Percentiles rank a stretch among this genome's conserved stretches.
These are phyloP conservation scores for Aspergillus calidoustus DNA, from an alignment of 2,329 filamentous ascomycete genomes.

Conservation along the genomic window DNA sequence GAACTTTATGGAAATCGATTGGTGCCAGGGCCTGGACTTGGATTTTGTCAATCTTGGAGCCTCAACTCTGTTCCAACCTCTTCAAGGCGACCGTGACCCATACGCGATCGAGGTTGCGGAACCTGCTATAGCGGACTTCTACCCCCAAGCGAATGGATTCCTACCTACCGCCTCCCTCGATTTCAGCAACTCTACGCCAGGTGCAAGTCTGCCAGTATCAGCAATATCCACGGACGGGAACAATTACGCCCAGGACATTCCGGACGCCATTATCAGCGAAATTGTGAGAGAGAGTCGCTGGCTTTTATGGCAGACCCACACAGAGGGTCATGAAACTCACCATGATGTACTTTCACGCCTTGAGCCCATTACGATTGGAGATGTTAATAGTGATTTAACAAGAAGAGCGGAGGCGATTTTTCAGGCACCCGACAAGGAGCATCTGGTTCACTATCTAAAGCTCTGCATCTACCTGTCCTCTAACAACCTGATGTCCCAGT, in stretches of 20 bases:
- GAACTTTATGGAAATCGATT: background rate
- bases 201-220: too few species aligned
- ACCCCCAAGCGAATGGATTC: background rate
- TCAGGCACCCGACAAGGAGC: constrained; percentile 4
- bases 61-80: background rate
- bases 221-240: too few species aligned
- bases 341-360: too few species aligned
- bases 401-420: background rate
- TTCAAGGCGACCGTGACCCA: background rate
- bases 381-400: too few species aligned
- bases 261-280: too few species aligned
- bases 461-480: constrained; percentile 24
- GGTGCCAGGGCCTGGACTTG: background rate
- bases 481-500: constrained; percentile 19
- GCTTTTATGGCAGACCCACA: too few species aligned
- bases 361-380: too few species aligned
- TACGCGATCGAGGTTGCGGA: background rate
- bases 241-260: too few species aligned
- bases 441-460: constrained; percentile 1
- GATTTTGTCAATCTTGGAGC: background rate
- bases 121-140: background rate
- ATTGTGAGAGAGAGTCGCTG: too few species aligned
- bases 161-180: too few species aligned
- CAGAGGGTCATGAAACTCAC: too few species aligned
- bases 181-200: too few species aligned